Base-by-base conservation (phyloP, 1,284 basidiomycete species). In the Singerocomus inundabilis region DNA sequence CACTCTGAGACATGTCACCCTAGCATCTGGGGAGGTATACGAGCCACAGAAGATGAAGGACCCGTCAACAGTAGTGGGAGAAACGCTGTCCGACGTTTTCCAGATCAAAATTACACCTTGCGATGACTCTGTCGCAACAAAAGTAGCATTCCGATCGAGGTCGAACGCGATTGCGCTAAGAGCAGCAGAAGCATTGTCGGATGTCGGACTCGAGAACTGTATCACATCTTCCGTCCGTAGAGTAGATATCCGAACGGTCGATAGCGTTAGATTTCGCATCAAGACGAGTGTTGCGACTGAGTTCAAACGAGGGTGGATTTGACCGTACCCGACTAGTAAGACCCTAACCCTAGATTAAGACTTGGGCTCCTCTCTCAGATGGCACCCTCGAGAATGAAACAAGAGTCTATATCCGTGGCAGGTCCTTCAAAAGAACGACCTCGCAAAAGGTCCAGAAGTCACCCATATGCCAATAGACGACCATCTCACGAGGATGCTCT, bases 91-190 rank as follows among this genome's bases (percentile, higher is more conserved):
- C 0, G 67, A 58, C 25, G 80, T 61, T 61, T 72, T 80, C 74
- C 84, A 84, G 44, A 91, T 65, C 49, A 83, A 76, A 11, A 89
- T 71, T 32, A 80, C 76, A 6, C 84, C 74, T 21, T 78, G 76
- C 4, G 75, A 79, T 55, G 82, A 79, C 38, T 89, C 86, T 1
- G 82, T 79, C 7, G 80, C 76, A 44, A 76, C 73, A 66, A 85
- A 90, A 26, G 83, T 65, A 1, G 71, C 70, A 57, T 81, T 76
- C 57, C 80, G 78, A 66, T 92, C 89, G 25, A 85, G 72, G 70
- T 93, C 88, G 54, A 88, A 67, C 1, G 81, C 72, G n/a, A 76
- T 71, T 2, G 77, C 70, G 10, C 75, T 70, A 38, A 86, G 62
- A 46, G 54, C 53, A 66, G 65, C 32, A 50, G 64, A 57, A 48